Evolutionary conservation across 1,284 basidiomycete genomes (phyloP).

Genomic region (Pterulicium gracile): DNA sequence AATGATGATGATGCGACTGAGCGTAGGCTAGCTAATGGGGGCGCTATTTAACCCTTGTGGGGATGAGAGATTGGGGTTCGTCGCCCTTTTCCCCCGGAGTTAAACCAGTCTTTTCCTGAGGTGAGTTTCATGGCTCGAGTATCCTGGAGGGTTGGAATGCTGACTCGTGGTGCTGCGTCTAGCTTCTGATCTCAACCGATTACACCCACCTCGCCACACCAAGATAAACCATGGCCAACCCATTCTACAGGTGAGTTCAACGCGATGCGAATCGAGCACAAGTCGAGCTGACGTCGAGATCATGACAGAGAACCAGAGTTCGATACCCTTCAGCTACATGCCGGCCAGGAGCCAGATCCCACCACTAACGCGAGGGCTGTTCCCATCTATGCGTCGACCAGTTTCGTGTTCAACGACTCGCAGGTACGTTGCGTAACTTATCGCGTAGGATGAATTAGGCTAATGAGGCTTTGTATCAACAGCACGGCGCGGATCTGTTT

Average conservation of each 20-base stretch:
- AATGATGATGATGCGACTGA: no score
- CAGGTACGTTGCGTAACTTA: constrained; percentile 31
- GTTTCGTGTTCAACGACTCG: constrained; percentile 76
- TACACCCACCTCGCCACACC: no score
- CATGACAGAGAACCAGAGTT: constrained; percentile 52
- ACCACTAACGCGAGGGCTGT: constrained; percentile 72
- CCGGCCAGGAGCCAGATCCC: constrained; percentile 65
- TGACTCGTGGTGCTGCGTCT: no score
- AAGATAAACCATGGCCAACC: constrained; percentile 12
- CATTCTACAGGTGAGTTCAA: constrained; percentile 23
- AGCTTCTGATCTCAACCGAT: no score
- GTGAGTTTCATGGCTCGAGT: no score
- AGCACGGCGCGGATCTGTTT: constrained; percentile 82
- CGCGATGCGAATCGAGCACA: constrained; percentile 6
- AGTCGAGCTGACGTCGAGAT: not conserved
- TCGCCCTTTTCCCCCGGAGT: no score
- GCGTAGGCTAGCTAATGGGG: no score
- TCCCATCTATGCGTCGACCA: constrained; percentile 73
- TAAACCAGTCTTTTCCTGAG: no score
- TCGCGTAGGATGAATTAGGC: constrained; percentile 4
- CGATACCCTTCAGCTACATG: constrained; percentile 79
- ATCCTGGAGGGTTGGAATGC: no score
- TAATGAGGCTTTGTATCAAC: constrained; percentile 4
- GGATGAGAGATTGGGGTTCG: no score
- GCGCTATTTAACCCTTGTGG: no score